Evolutionary conservation across 2,329 filamentous ascomycete species (phyloP).

Genomic region (Talaromyces verruculosus): DNA sequence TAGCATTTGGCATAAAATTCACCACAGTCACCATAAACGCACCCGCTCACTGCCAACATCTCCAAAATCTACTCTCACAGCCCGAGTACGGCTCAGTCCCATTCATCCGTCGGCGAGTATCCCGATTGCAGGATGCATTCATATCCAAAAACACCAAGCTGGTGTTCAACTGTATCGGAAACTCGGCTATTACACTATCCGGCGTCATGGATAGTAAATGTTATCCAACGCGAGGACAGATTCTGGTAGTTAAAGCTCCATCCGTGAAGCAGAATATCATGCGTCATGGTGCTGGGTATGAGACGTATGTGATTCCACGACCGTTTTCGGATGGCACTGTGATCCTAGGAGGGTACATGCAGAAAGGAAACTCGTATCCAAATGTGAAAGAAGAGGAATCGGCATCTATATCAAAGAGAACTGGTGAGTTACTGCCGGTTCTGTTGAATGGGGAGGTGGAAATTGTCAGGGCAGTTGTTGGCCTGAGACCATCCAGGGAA

Average conservation of each 20-base stretch:
- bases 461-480: slow-evolving; percentile 49
- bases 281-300: slow-evolving; percentile 62
- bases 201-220: slow-evolving; percentile 43
- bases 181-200: slow-evolving; percentile 34
- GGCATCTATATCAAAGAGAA: slow-evolving; percentile 38
- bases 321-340: slow-evolving; percentile 60
- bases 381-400: slow-evolving; percentile 56
- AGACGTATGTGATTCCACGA: slow-evolving; percentile 64
- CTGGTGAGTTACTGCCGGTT: slow-evolving; percentile 43
- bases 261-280: slow-evolving; percentile 55
- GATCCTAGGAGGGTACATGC: slow-evolving; percentile 58
- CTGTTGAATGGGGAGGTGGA: slow-evolving; percentile 29
- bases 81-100: slow-evolving; percentile 43
- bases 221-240: slow-evolving; percentile 50
- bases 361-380: slow-evolving; percentile 57
- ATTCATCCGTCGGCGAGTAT: slow-evolving; percentile 21
- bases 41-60: slow-evolving; percentile 45
- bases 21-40: slow-evolving; percentile 46
- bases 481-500: slow-evolving; percentile 46
- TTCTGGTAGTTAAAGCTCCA: slow-evolving; percentile 49
- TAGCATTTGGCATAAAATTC: slow-evolving; percentile 46
- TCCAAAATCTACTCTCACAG: slow-evolving; percentile 41
- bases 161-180: slow-evolving; percentile 29
- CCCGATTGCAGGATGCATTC: slow-evolving; percentile 12
- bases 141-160: slow-evolving; percentile 13